Evolutionary conservation across 495 filamentous ascomycete species (phyloP).

Genomic region (Tuber borchii): DNA sequence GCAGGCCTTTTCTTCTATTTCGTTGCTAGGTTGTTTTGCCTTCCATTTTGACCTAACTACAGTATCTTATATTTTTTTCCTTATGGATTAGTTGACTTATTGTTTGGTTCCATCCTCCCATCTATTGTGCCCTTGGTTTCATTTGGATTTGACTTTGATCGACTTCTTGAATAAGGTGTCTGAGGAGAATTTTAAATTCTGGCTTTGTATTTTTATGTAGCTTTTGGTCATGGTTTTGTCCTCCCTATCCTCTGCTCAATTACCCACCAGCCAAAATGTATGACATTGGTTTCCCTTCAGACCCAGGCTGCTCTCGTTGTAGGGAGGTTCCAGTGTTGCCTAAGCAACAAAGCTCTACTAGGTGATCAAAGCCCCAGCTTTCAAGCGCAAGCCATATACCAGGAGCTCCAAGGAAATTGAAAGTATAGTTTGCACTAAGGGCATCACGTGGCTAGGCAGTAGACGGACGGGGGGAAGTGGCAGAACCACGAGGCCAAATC

Average conservation of each 20-base stretch:
- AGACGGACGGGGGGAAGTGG: no score
- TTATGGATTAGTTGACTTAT: not conserved
- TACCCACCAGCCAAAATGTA: no score
- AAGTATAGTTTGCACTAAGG: no score
- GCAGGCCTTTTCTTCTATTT: not conserved
- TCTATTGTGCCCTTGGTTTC: not conserved
- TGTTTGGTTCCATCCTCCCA: not conserved
- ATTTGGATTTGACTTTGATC: not conserved
- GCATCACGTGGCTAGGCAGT: no score
- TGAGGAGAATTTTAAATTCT: conserved; percentile 2
- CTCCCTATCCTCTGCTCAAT: no score
- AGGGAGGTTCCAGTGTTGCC: not conserved
- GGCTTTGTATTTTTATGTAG: not conserved
- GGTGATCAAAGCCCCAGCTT: no score
- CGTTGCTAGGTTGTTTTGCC: conserved; percentile 5
- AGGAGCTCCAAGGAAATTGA: no score
- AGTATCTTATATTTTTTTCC: not conserved
- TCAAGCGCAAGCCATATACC: no score
- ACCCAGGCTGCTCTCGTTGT: not conserved
- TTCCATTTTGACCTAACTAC: not conserved
- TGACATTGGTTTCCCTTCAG: no score
- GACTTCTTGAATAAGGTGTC: not conserved
- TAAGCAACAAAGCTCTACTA: no score
- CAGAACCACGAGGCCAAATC: no score
- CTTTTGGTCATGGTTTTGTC: not conserved